These are phyloP conservation scores for Candida tunisiensis DNA, from an alignment of 1,139 yeast species.

Conservation along the genomic window DNA sequence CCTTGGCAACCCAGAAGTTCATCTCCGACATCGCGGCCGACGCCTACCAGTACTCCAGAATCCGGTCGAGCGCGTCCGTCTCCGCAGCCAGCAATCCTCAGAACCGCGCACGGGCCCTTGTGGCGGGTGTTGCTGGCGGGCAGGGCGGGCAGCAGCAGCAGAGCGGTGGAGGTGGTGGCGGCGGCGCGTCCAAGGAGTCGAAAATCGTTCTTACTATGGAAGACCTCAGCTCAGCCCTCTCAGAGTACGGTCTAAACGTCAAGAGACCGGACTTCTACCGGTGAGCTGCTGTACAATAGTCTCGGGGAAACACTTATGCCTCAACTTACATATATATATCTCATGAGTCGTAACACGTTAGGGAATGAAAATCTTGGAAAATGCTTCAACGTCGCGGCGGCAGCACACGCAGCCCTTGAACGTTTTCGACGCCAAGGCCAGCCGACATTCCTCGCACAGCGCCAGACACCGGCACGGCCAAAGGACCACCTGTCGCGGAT, in stretches of 20 bases:
- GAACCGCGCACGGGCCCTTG: conserved; percentile 62
- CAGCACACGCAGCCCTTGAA: conserved; percentile 80
- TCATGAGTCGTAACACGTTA: conserved; percentile 2
- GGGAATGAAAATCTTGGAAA: conserved; percentile 24
- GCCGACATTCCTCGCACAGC: conserved; percentile 69
- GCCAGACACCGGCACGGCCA: conserved; percentile 95
- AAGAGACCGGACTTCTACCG: conserved; percentile 89
- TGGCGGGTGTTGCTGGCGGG: conserved; percentile 45
- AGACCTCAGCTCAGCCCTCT: conserved; percentile 69
- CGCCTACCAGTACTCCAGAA: conserved; percentile 89
- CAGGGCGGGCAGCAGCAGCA: conserved; percentile 14
- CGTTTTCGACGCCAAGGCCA: conserved; percentile 57
- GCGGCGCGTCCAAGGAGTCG: conserved; percentile 53
- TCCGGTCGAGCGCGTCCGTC: conserved; percentile 70
- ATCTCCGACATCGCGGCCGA: conserved; percentile 90
- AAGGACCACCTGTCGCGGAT: conserved; percentile 57
- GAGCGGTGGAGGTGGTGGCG: conserved; percentile 4
- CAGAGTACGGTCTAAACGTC: conserved; percentile 87
- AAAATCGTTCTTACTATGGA: conserved; percentile 78
- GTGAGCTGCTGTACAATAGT: conserved; percentile 12
- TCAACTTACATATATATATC: neutral
- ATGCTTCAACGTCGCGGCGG: conserved; percentile 44
- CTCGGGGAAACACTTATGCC: neutral
- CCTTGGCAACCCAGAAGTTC: conserved; percentile 92
- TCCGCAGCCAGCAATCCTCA: conserved; percentile 78